Evolutionary conservation across 2,329 filamentous ascomycete genomes (phyloP).

Genomic region (Botrytis elliptica): DNA sequence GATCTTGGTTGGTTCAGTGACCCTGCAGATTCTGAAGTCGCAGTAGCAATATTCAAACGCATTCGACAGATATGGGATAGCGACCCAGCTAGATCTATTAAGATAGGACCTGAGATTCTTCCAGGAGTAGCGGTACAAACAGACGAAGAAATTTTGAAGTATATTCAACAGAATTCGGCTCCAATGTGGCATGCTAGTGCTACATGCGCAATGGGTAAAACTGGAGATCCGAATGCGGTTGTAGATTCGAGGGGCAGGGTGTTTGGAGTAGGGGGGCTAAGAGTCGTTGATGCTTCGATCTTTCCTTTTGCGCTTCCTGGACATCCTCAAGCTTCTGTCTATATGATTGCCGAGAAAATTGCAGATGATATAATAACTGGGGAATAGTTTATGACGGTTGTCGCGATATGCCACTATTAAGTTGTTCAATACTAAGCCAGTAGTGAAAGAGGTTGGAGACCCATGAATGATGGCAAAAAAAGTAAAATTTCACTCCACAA

Average conservation of each 20-base stretch:
- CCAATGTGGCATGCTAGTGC: constrained; percentile 14
- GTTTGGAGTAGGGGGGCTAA: constrained; percentile 5
- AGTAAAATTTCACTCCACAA: neutral
- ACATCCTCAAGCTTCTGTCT: constrained; percentile 19
- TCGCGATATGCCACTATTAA: neutral
- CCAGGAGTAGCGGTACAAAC: neutral
- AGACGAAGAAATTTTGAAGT: constrained; percentile 10
- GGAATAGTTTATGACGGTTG: neutral
- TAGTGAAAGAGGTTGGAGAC: neutral
- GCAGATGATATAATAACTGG: constrained; percentile 6
- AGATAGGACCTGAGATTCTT: neutral
- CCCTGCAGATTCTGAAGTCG: constrained; percentile 45
- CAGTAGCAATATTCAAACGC: constrained; percentile 45
- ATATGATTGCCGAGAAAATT: constrained; percentile 23
- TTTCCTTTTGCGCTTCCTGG: constrained; percentile 20
- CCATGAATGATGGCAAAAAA: neutral
- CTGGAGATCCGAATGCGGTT: constrained; percentile 4
- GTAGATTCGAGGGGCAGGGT: constrained; percentile 12
- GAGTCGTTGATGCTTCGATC: constrained; percentile 18
- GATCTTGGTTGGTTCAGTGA: constrained; percentile 48
- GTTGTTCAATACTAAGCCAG: neutral
- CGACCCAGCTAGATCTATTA: neutral
- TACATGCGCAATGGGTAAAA: constrained; percentile 16
- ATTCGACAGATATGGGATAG: constrained; percentile 37
- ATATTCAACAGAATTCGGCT: neutral